Conservation (phyloP, 345 rosid genomes). For the Toxicodendron radicans region DNA sequence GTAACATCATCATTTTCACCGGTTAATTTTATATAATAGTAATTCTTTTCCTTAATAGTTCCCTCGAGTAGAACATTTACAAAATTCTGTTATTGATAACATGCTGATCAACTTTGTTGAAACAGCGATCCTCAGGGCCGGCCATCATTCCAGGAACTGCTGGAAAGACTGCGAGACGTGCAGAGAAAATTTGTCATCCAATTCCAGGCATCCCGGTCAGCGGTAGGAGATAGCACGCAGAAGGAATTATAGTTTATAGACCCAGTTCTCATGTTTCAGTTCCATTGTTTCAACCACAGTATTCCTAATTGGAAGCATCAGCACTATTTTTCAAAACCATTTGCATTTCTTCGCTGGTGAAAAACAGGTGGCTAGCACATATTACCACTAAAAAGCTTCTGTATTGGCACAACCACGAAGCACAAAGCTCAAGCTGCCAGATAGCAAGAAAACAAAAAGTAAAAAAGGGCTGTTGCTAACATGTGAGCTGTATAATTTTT, state of each 20-base stretch:
- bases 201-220: slow-evolving; percentile 68
- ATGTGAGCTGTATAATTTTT: slow-evolving; percentile 15
- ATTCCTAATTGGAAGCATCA: not conserved
- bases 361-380: slow-evolving; percentile 8
- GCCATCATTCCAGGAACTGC: slow-evolving; percentile 83
- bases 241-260: slow-evolving; percentile 42
- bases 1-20: not conserved
- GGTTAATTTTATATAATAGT: not conserved
- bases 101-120: slow-evolving; percentile 15
- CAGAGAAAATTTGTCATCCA: slow-evolving; percentile 65
- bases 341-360: slow-evolving; percentile 11
- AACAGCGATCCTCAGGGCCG: slow-evolving; percentile 73
- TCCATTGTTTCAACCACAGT: not conserved
- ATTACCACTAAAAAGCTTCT: slow-evolving; percentile 6
- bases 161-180: slow-evolving; percentile 77
- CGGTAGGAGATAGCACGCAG: slow-evolving; percentile 40
- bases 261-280: not conserved
- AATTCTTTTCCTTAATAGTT: not conserved
- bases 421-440: slow-evolving; percentile 7
- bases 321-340: not conserved
- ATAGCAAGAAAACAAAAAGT: slow-evolving; percentile 5
- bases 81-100: slow-evolving; percentile 10
- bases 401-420: slow-evolving; percentile 1
- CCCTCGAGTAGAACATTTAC: not conserved
- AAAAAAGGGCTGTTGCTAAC: not conserved